These are phyloP conservation scores for Westerdykella aurantiaca DNA, from an alignment of 2,329 filamentous ascomycete genomes.

Conservation along the genomic window DNA sequence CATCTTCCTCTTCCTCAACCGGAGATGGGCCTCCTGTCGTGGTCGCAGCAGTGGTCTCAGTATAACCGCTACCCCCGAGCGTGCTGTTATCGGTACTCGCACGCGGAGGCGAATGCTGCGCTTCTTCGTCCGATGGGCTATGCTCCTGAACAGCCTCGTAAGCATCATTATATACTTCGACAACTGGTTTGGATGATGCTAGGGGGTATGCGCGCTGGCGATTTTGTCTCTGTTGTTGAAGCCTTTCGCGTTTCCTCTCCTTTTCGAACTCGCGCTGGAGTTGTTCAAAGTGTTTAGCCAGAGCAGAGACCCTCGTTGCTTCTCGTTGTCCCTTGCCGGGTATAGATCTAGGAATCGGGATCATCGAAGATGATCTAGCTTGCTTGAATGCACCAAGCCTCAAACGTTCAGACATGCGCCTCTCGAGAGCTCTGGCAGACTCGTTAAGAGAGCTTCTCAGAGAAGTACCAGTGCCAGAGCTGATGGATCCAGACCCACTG, in stretches of 20 bases:
- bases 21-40: slow-evolving; percentile 33
- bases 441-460: slow-evolving; percentile 27
- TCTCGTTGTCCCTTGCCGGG: slow-evolving; percentile 55
- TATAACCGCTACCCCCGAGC: slow-evolving; percentile 31
- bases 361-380: slow-evolving; percentile 61
- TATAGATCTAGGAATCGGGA: slow-evolving; percentile 70
- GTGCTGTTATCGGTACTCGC: slow-evolving; percentile 35
- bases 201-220: slow-evolving; percentile 76
- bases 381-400: slow-evolving; percentile 61
- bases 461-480: slow-evolving; percentile 14
- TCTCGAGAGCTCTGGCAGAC: slow-evolving; percentile 52
- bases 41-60: slow-evolving; percentile 24
- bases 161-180: slow-evolving; percentile 92
- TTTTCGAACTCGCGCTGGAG: slow-evolving; percentile 94
- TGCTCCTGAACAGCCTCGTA: slow-evolving; percentile 86
- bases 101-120: slow-evolving; percentile 30
- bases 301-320: slow-evolving; percentile 76
- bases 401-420: slow-evolving; percentile 69
- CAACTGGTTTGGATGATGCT: slow-evolving; percentile 88
- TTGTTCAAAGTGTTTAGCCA: slow-evolving; percentile 94
- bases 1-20: slow-evolving; percentile 34
- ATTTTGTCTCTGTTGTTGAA: slow-evolving; percentile 71
- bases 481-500: slow-evolving; percentile 10
- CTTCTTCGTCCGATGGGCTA: slow-evolving; percentile 60
- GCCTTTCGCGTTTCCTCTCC: slow-evolving; percentile 79